phyloP scores from a whole-genome alignment of 1,139 yeast species.

The Geotrichum histeridarum region DNA sequence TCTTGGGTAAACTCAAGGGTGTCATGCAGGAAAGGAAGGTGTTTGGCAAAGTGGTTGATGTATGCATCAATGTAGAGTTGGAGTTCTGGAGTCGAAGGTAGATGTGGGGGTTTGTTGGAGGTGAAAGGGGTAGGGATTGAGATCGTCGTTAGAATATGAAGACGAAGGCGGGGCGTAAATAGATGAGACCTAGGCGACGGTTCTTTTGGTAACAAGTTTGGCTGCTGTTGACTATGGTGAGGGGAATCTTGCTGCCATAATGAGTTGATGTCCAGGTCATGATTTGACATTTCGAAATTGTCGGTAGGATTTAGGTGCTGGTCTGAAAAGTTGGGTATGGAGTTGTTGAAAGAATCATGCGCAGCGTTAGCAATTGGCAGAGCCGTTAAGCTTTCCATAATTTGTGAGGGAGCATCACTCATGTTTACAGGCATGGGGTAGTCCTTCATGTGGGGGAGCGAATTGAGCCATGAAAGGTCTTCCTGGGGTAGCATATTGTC shows the following conservation, averaged over 20 bases:
- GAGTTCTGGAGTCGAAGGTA: slow-evolving; percentile 70
- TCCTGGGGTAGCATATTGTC: slow-evolving; percentile 4
- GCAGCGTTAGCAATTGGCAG: not conserved
- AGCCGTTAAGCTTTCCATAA: not conserved
- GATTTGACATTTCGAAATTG: not conserved
- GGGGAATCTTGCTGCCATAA: not conserved
- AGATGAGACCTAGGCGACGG: not conserved
- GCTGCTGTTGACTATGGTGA: not conserved
- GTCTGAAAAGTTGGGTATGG: not conserved
- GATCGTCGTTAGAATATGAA: slow-evolving; percentile 50
- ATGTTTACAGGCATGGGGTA: not conserved
- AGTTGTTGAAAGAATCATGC: not conserved
- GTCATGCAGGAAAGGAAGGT: slow-evolving; percentile 78
- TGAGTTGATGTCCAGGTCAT: not conserved
- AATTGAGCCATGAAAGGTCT: slow-evolving; percentile 3
- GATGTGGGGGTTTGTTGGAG: slow-evolving; percentile 44
- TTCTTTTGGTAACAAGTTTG: too few species aligned
- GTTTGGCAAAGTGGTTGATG: slow-evolving; percentile 69
- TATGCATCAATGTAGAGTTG: slow-evolving; percentile 68
- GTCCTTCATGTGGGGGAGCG: slow-evolving; percentile 2
- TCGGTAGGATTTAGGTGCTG: too few species aligned
- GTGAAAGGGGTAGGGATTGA: slow-evolving; percentile 60
- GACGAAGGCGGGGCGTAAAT: slow-evolving; percentile 68
- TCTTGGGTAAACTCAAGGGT: slow-evolving; percentile 56
- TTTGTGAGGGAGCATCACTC: not conserved